Conservation (phyloP, 345 rosid species). For the Syzygium jambos region DNA sequence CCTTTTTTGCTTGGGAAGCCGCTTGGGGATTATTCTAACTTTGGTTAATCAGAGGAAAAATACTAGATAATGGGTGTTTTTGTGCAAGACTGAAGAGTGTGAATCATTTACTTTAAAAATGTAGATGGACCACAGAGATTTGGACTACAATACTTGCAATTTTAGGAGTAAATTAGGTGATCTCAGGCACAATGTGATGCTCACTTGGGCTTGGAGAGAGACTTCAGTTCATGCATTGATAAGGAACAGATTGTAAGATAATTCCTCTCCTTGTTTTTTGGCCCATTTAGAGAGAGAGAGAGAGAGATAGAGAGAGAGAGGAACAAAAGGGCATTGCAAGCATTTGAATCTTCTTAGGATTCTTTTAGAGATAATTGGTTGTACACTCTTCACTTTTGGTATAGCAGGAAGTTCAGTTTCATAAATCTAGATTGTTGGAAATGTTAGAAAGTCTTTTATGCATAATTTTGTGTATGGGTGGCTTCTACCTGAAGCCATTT, state of each 20-base stretch:
- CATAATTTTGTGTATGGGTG: neutral
- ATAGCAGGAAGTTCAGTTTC: neutral
- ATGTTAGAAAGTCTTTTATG: neutral
- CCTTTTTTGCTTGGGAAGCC: neutral
- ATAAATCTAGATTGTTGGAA: neutral
- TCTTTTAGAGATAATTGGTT: neutral
- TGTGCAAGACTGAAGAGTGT: neutral
- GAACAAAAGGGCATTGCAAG: neutral
- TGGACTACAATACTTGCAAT: neutral
- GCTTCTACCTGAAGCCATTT: neutral
- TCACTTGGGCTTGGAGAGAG: neutral
- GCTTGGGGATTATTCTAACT: neutral
- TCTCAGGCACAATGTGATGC: neutral
- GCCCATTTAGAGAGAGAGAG: neutral
- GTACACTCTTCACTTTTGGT: neutral
- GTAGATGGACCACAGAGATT: neutral
- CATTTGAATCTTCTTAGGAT: neutral
- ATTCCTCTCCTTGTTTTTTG: neutral
- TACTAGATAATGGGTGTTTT: neutral
- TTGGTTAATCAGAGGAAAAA: neutral
- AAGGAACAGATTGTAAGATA: neutral
- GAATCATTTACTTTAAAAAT: neutral
- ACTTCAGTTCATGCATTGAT: too few relatives aligned
- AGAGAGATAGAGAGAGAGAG: neutral
- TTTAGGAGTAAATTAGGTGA: neutral